Evolutionary conservation across 805 yeast species (phyloP), one percentile per base, ranked within the genome.

Genomic region (Metschnikowia amazonensis): DNA sequence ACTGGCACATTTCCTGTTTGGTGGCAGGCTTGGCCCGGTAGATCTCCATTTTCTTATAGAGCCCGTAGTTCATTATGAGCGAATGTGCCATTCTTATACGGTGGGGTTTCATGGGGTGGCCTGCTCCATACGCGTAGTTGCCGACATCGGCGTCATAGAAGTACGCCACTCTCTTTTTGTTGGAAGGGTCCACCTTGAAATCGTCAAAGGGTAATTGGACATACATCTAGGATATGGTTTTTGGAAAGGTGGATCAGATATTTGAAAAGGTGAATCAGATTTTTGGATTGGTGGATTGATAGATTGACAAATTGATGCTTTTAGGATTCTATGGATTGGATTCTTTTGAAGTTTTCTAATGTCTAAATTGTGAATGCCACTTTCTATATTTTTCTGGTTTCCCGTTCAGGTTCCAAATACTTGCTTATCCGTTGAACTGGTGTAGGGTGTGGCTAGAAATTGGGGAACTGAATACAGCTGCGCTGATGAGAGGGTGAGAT

Each of bases 91-190:
- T 90, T 80, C 98, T 85, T 70, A 94, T 89, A 62, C 99, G 82
- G 66, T 92, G 97, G 20, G 99, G 99, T 64, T 94, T 94, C 99
- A 94, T 94, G 33, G 97, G 97, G 66, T 94, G 99, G 24, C 97
- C 97, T 4, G 97, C 94, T 46, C 98, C 98, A 63, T 94, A 94
- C 36, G 97, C 96, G 67, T 92, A 92, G 70, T 94, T 94, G 29
- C 98, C 98, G 39, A 94, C 96, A 64, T 92, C 99, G 24, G 96
- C 72, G 45, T 69, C 75, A 47, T 72, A 70, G 56, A 69, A 70
- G 53, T 70, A 70, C 17, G 75, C 76, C 47, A 69, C 70, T 28
- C 75, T 53, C 46, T 69, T 71, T 59, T 70, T 70, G 41, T 66
- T 65, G 36, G 58, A 60, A 20, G 69, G 65, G 53, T 70, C 69